Base-by-base conservation (phyloP, 768 basidiomycete species). In the Cubamyces sp. region DNA sequence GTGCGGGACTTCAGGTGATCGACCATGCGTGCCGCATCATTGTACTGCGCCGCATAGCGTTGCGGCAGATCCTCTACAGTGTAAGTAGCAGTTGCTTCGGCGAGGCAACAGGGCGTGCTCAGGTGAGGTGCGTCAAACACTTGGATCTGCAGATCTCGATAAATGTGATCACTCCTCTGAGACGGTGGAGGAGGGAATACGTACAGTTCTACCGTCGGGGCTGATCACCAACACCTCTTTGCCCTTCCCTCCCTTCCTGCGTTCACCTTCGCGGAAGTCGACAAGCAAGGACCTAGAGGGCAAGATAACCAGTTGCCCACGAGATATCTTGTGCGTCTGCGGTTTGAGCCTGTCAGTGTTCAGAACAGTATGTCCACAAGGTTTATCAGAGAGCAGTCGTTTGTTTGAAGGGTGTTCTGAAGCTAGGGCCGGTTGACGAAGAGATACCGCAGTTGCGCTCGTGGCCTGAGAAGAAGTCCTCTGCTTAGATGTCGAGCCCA, bases 241-340 rank as follows among this genome's bases (percentile, higher is more conserved):
- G 5, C 82, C 84, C 62, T 74, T 78, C 28, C 75, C 69, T 5
- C 81, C 80, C 42, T 75, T 78, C 48, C 81, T 74, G 5, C 82
- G 77, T 62, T 84, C 81, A 28, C 79, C 78, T 70, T 84, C 82
- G n/a, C 84, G 79, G 52, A 85, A 81, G 68, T 86, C 84, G 26
- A 85, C 78, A 0, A 85, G 74, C n/a, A 83, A 63, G 21, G 81
- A 76, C 48, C 68, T 74, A 2, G 83, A 84, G 8, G 81, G 81
- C 9, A 85, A 70, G n/a, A 86, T 69, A 1, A 80, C 80, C 15
- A 85, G 61, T 42, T 79, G 79, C 0, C 84, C 84, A 45, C 78
- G 73, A 1, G 76, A 65, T 19, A 79, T 71, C 69, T 84, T 85
- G 70, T 83, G 81, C 3, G 77, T 77, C 62, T 80, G 64, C 2